Conservation (phyloP, 306 rosid genomes). For the Cucumis hystrix region DNA sequence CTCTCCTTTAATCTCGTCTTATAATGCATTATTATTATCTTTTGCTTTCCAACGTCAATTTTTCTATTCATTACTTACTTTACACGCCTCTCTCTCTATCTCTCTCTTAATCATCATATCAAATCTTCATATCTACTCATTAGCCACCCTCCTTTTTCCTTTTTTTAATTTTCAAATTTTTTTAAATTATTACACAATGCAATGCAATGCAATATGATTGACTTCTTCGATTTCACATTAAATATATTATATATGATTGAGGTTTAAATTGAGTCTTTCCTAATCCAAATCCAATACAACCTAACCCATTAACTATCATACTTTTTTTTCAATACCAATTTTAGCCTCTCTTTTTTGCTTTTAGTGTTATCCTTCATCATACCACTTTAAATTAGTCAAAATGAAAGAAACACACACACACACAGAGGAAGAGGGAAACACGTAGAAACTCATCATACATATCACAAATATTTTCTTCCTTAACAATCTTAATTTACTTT, state of each 20-base stretch:
- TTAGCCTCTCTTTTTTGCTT: not conserved
- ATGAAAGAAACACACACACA: not conserved
- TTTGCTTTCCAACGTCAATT: not conserved
- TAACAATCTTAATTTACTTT: not conserved
- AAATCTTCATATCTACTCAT: not conserved
- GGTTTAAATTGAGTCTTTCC: not conserved
- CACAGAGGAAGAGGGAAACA: not conserved
- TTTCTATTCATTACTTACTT: slow-evolving; percentile 3
- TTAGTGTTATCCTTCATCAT: not conserved
- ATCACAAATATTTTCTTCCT: not conserved
- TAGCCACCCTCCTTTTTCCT: not conserved
- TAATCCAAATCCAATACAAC: not conserved
- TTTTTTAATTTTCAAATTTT: no score
- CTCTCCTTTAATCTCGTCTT: not conserved
- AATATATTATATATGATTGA: not conserved
- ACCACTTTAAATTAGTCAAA: not conserved
- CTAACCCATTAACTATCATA: not conserved
- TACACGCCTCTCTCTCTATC: slow-evolving; percentile 4
- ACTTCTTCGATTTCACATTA: not conserved
- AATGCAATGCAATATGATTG: not conserved
- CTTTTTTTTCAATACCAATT: not conserved
- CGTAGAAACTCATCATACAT: not conserved
- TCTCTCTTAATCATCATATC: slow-evolving; percentile 2
- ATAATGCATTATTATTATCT: not conserved
- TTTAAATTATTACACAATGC: not conserved